These are phyloP conservation scores for Podospora didyma DNA, from an alignment of 495 filamentous ascomycete species.

Conservation along the genomic window DNA sequence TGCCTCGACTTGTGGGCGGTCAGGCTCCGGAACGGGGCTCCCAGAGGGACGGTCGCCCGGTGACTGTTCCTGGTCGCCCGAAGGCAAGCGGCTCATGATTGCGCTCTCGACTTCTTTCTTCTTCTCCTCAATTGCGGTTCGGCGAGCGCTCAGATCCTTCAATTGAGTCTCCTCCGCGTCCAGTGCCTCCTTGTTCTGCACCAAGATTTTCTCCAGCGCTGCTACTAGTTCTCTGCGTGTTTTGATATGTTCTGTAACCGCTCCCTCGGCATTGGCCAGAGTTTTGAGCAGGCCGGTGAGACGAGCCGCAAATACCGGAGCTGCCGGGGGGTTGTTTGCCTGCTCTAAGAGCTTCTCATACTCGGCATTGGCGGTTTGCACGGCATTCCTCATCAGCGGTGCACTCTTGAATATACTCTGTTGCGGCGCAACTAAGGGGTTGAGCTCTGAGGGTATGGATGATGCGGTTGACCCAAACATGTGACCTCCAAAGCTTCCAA, in stretches of 20 bases:
- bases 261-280: constrained; percentile 85
- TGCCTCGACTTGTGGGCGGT: constrained; percentile 75
- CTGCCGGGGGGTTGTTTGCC: constrained; percentile 57
- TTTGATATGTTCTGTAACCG: constrained; percentile 85
- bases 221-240: constrained; percentile 72
- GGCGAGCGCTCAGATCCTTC: constrained; percentile 55
- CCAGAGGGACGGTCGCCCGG: constrained; percentile 33
- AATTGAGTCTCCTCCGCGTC: constrained; percentile 61
- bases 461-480: constrained; percentile 63
- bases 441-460: constrained; percentile 68
- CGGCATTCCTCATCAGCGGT: constrained; percentile 54
- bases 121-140: constrained; percentile 63
- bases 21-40: constrained; percentile 42
- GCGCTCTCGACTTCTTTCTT: constrained; percentile 84
- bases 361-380: constrained; percentile 68
- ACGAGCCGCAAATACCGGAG: constrained; percentile 87
- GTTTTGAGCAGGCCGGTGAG: constrained; percentile 82
- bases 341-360: constrained; percentile 78
- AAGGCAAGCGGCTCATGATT: constrained; percentile 69
- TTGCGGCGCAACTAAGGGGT: constrained; percentile 66
- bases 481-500: constrained; percentile 55
- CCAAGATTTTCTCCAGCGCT: constrained; percentile 77
- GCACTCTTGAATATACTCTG: constrained; percentile 67
- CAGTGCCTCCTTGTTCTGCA: constrained; percentile 66
- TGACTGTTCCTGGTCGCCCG: constrained; percentile 38